phyloP scores from a whole-genome alignment of 108 stramenopile species.

The Fistulifera pelliculosa region DNA sequence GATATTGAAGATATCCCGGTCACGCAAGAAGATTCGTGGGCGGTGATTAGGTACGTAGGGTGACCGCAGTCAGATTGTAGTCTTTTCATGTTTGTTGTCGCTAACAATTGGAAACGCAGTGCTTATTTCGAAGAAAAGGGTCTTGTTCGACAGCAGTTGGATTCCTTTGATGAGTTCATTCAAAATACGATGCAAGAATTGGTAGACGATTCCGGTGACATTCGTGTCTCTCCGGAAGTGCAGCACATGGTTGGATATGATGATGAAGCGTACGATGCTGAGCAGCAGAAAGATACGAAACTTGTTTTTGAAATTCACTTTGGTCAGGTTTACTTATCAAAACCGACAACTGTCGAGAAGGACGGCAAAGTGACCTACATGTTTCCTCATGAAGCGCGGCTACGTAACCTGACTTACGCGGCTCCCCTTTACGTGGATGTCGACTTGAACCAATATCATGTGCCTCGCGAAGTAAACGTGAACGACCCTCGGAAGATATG shows the following conservation, averaged over 20 bases:
- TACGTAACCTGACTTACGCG: constrained; percentile 94
- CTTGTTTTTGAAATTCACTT: constrained; percentile 89
- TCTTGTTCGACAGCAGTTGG: constrained; percentile 97
- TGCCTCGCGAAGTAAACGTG: constrained; percentile 67
- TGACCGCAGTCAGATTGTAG: neutral
- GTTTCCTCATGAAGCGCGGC: constrained; percentile 96
- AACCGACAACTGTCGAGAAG: constrained; percentile 86
- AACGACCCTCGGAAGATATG: constrained; percentile 65
- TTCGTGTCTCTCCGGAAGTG: constrained; percentile 85
- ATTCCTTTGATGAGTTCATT: constrained; percentile 98
- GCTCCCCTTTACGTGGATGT: constrained; percentile 94
- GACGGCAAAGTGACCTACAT: constrained; percentile 92
- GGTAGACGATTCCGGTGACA: constrained; percentile 90
- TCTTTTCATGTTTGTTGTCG: neutral
- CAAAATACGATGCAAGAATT: constrained; percentile 97
- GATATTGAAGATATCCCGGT: constrained; percentile 70
- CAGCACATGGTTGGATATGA: constrained; percentile 87
- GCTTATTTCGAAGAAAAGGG: constrained; percentile 99
- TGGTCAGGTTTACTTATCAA: constrained; percentile 91
- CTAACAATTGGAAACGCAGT: constrained; percentile 12
- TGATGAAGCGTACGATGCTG: constrained; percentile 56
- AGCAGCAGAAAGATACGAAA: constrained; percentile 34
- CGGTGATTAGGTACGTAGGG: constrained; percentile 88
- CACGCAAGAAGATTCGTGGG: constrained; percentile 98
- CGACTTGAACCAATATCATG: constrained; percentile 67